These are phyloP conservation scores for Skeletonema potamos DNA, from an alignment of 108 stramenopile species.

Conservation along the genomic window DNA sequence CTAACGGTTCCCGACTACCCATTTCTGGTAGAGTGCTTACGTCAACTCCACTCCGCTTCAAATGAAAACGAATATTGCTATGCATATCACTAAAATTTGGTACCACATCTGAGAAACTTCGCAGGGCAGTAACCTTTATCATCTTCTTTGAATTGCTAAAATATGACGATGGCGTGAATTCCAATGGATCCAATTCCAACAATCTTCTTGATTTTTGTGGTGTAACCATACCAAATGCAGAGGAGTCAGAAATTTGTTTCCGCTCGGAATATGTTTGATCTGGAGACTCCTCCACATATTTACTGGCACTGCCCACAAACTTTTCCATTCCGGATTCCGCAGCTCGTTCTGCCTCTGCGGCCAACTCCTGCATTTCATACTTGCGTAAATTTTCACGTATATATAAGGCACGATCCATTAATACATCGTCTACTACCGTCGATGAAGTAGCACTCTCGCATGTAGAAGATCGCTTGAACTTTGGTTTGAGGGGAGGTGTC, in stretches of 20 bases:
- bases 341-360: constrained; percentile 44
- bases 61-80: constrained; percentile 38
- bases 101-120: constrained; percentile 39
- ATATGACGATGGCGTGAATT: constrained; percentile 12
- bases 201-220: neutral
- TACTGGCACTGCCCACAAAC: constrained; percentile 44
- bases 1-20: neutral
- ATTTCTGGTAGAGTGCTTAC: constrained; percentile 5
- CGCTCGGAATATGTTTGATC: neutral
- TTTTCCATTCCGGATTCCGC: constrained; percentile 42
- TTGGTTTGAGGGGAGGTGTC: neutral
- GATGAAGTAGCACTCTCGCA: neutral
- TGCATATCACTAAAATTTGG: constrained; percentile 47
- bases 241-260: neutral
- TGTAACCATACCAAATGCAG: neutral
- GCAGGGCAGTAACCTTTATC: constrained; percentile 28
- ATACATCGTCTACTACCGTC: constrained; percentile 17
- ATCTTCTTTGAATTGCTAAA: constrained; percentile 20
- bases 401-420: constrained; percentile 31
- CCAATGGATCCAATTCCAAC: constrained; percentile 2
- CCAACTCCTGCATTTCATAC: constrained; percentile 42
- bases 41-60: constrained; percentile 22
- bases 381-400: constrained; percentile 35
- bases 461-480: constrained; percentile 8
- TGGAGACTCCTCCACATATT: constrained; percentile 17